A percentile compares a stretch with the other conserved stretches of the same genome.
phyloP scores from a whole-genome alignment of 805 yeast genomes.

The Saccharomycopsis microspora region DNA sequence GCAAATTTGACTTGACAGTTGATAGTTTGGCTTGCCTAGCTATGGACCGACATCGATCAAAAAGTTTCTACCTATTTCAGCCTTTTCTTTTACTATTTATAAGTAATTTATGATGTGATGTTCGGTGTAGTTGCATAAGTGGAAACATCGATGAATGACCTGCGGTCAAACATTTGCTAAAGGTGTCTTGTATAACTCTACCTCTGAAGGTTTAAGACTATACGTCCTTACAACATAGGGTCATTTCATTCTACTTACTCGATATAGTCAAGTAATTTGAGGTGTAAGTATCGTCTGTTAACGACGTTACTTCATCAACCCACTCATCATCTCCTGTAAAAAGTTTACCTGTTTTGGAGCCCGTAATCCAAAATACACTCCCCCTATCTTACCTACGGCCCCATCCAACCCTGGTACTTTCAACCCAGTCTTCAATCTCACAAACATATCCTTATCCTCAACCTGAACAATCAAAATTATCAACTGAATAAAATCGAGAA shows the following conservation, averaged over 20 bases:
- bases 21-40: too few relatives aligned
- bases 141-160: too few relatives aligned
- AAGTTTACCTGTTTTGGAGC: constrained; percentile 43
- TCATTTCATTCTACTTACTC: too few relatives aligned
- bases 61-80: not conserved
- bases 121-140: too few relatives aligned
- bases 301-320: constrained; percentile 28
- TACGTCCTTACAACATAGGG: too few relatives aligned
- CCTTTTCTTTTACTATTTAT: not conserved
- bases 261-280: too few relatives aligned
- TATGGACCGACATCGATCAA: not conserved
- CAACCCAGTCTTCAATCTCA: constrained; percentile 29
- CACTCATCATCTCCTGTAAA: constrained; percentile 69
- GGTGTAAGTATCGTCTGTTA: not conserved
- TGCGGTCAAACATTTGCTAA: too few relatives aligned
- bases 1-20: not conserved
- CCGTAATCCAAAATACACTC: constrained; percentile 46
- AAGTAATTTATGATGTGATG: not conserved
- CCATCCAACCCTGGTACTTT: constrained; percentile 33
- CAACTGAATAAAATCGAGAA: constrained; percentile 62
- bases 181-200: too few relatives aligned
- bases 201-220: too few relatives aligned
- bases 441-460: constrained; percentile 39
- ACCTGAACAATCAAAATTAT: constrained; percentile 49
- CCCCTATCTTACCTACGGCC: constrained; percentile 48